A percentile compares a stretch with the other conserved stretches of the same genome.
These are phyloP conservation scores for Lentinula edodes DNA, from an alignment of 768 basidiomycete genomes.

Conservation along the genomic window DNA sequence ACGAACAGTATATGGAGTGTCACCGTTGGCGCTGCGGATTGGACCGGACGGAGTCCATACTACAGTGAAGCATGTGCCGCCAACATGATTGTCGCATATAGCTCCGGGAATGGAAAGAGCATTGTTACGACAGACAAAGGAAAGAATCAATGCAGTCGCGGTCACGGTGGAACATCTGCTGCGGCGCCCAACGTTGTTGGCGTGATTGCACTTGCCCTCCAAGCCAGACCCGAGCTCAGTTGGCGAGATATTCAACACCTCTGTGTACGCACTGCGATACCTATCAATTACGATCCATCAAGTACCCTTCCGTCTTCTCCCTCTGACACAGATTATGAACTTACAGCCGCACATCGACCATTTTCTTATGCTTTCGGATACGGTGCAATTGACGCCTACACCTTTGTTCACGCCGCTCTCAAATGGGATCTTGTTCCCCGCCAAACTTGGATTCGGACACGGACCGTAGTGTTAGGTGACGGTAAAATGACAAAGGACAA, in stretches of 20 bases:
- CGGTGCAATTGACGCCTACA: slow-evolving; percentile 80
- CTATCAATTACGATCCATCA: slow-evolving; percentile 61
- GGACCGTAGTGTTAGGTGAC: slow-evolving; percentile 39
- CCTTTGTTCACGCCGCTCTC: slow-evolving; percentile 76
- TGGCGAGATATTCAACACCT: slow-evolving; percentile 97
- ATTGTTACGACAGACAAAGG: slow-evolving; percentile 98
- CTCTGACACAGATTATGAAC: slow-evolving; percentile 78
- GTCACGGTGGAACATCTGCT: slow-evolving; percentile 95
- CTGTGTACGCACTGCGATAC: slow-evolving; percentile 67
- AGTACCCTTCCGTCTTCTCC: neutral
- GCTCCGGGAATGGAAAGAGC: slow-evolving; percentile 87
- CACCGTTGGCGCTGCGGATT: slow-evolving; percentile 90
- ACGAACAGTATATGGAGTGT: slow-evolving; percentile 97
- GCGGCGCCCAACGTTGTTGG: slow-evolving; percentile 96
- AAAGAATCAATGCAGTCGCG: slow-evolving; percentile 69
- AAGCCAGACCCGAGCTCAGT: slow-evolving; percentile 84
- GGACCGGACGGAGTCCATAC: slow-evolving; percentile 88
- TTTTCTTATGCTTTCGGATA: slow-evolving; percentile 94
- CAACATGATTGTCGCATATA: slow-evolving; percentile 94
- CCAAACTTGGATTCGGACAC: slow-evolving; percentile 83
- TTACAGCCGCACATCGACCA: slow-evolving; percentile 58
- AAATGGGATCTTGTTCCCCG: slow-evolving; percentile 88
- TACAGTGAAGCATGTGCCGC: slow-evolving; percentile 97
- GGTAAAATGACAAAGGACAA: slow-evolving; percentile 52
- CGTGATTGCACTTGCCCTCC: slow-evolving; percentile 84